Evolutionary conservation across 257 asterid species (phyloP).

Genomic region (Eustoma russellianum): DNA sequence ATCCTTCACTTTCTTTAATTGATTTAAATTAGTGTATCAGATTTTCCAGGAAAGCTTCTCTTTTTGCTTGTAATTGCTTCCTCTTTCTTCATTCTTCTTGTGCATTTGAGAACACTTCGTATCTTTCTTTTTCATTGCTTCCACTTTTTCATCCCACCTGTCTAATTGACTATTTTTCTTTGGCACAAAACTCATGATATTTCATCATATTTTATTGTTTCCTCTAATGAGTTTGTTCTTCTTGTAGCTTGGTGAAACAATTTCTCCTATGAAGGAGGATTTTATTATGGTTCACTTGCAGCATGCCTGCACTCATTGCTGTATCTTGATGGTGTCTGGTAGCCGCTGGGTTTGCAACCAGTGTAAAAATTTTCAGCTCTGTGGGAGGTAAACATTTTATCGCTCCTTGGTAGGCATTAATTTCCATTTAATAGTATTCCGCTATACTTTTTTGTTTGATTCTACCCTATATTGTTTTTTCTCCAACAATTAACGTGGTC

Average conservation of each 20-base stretch:
- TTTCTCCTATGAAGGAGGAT: constrained; percentile 92
- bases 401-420: too few species aligned
- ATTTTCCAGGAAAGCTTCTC: background rate
- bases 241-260: constrained; percentile 92
- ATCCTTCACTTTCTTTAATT: too few species aligned
- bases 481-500: too few species aligned
- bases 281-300: constrained; percentile 99
- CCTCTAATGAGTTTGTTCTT: constrained; percentile 8
- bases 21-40: too few species aligned
- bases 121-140: background rate
- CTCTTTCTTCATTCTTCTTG: background rate
- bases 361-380: constrained; percentile 83
- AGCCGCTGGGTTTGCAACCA: constrained; percentile 81
- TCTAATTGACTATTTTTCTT: constrained; percentile 2
- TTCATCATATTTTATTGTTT: too few species aligned
- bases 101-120: background rate
- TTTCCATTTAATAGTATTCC: too few species aligned
- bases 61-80: too few species aligned
- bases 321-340: constrained; percentile 83
- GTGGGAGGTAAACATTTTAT: constrained; percentile 55
- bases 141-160: background rate
- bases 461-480: too few species aligned
- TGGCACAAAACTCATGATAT: too few species aligned
- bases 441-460: too few species aligned
- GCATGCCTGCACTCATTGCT: constrained; percentile 82